A percentile compares a stretch with the other conserved stretches of the same genome.
These are phyloP conservation scores for Hevea brasiliensis DNA, from an alignment of 345 rosid species.

Conservation along the genomic window DNA sequence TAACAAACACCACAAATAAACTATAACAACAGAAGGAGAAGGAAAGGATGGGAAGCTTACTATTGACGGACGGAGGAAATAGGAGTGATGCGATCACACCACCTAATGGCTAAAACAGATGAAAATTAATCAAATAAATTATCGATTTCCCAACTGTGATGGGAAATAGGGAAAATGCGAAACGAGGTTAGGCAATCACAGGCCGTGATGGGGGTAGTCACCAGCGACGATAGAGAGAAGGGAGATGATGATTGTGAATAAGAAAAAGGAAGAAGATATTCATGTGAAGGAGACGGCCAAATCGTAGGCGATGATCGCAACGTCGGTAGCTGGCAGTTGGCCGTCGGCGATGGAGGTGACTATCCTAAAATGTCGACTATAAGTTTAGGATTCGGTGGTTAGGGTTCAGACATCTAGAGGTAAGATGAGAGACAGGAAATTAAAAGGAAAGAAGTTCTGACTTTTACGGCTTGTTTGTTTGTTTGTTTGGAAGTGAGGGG, in stretches of 20 bases:
- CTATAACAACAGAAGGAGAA: background rate
- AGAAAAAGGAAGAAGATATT: background rate
- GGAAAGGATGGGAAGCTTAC: background rate
- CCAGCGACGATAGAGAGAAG: background rate
- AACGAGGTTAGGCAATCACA: background rate
- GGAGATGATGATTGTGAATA: background rate
- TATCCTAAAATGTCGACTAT: background rate
- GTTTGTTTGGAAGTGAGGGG: background rate
- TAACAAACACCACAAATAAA: background rate
- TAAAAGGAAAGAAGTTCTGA: too few relatives aligned
- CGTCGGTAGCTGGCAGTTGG: background rate
- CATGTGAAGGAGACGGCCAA: background rate
- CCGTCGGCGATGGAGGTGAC: background rate
- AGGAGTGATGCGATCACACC: background rate
- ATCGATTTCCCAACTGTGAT: background rate
- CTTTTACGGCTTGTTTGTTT: background rate
- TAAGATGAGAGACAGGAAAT: too few relatives aligned
- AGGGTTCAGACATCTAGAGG: background rate
- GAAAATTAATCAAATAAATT: too few relatives aligned
- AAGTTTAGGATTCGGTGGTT: background rate
- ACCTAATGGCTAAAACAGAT: background rate
- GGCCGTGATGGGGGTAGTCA: background rate
- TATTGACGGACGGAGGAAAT: background rate
- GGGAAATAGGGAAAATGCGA: background rate
- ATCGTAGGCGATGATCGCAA: background rate